These are phyloP conservation scores for Entomortierella beljakovae DNA, from an alignment of 192 early-diverging fungal genomes.

Conservation along the genomic window DNA sequence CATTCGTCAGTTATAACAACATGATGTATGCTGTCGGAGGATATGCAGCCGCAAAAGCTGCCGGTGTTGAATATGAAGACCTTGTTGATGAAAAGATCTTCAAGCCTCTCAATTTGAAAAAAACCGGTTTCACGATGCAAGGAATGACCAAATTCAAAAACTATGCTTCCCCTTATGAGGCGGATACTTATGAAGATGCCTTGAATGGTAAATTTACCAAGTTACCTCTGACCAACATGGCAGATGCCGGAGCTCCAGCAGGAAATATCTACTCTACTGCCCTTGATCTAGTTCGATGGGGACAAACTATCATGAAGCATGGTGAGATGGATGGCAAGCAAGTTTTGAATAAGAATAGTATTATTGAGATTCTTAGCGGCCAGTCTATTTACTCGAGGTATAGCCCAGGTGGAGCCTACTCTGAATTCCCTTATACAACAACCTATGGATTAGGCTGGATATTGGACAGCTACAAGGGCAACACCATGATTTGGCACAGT, in stretches of 20 bases:
- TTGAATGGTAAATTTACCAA: slow-evolving; percentile 8
- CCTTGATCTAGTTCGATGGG: too few species aligned
- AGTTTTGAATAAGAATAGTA: too few species aligned
- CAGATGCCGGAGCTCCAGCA: neutral
- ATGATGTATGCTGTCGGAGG: slow-evolving; percentile 17
- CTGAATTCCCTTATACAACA: too few species aligned
- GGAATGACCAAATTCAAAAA: slow-evolving; percentile 27
- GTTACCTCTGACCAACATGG: neutral
- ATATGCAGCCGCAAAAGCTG: slow-evolving; percentile 30
- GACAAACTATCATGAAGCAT: too few species aligned
- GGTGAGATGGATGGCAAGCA: too few species aligned
- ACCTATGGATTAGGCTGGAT: too few species aligned
- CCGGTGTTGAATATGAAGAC: slow-evolving; percentile 11
- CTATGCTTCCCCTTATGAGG: slow-evolving; percentile 7
- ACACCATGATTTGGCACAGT: too few species aligned
- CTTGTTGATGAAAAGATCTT: slow-evolving; percentile 15
- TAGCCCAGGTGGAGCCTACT: too few species aligned
- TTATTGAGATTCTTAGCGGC: too few species aligned
- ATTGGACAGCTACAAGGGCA: too few species aligned
- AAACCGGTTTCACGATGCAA: slow-evolving; percentile 18
- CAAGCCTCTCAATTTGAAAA: slow-evolving; percentile 12
- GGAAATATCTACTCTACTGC: too few species aligned
- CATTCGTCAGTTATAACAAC: slow-evolving; percentile 11
- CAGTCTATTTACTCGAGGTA: too few species aligned
- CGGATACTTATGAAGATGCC: slow-evolving; percentile 17